A percentile compares a stretch with the other conserved stretches of the same genome.
phyloP scores from a whole-genome alignment of 441 rosid genomes.

The Eutrema salsugineum region DNA sequence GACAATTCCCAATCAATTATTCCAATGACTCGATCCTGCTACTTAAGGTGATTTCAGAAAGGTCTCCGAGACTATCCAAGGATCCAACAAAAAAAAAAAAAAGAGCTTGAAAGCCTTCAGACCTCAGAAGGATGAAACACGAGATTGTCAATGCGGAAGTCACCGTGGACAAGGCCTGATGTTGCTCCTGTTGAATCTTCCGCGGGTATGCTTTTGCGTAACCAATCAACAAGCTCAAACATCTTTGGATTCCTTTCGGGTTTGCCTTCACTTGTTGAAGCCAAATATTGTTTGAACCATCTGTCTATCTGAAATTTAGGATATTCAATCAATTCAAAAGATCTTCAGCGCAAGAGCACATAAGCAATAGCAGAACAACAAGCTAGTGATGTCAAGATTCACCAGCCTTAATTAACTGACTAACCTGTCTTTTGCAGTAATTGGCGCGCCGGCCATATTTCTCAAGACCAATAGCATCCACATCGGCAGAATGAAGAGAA shows the following conservation, averaged over 20 bases:
- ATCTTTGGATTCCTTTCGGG: conserved; percentile 74
- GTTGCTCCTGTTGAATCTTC: conserved; percentile 79
- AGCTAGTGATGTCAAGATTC: not conserved
- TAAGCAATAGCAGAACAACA: not conserved
- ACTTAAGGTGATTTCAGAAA: conserved; percentile 9
- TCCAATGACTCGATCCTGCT: conserved; percentile 92
- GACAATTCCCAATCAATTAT: conserved; percentile 97
- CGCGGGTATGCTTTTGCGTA: conserved; percentile 57
- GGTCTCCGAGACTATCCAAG: not conserved
- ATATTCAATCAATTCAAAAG: not conserved
- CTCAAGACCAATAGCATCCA: conserved; percentile 70
- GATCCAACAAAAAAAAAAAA: not conserved
- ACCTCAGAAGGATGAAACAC: conserved; percentile 95
- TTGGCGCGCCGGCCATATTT: conserved; percentile 73
- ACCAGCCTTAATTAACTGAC: not conserved
- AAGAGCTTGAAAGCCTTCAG: conserved; percentile 7
- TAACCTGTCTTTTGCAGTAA: conserved; percentile 86
- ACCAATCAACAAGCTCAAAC: conserved; percentile 75
- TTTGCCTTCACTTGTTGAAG: conserved; percentile 78
- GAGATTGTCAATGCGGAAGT: conserved; percentile 88
- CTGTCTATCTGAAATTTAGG: conserved; percentile 65
- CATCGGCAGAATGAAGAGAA: conserved; percentile 71
- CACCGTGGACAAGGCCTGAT: conserved; percentile 91
- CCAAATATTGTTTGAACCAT: conserved; percentile 87
- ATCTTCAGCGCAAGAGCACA: not conserved